Conservation (phyloP, 768 basidiomycete genomes). For the Candolleomyces eurysporus region DNA sequence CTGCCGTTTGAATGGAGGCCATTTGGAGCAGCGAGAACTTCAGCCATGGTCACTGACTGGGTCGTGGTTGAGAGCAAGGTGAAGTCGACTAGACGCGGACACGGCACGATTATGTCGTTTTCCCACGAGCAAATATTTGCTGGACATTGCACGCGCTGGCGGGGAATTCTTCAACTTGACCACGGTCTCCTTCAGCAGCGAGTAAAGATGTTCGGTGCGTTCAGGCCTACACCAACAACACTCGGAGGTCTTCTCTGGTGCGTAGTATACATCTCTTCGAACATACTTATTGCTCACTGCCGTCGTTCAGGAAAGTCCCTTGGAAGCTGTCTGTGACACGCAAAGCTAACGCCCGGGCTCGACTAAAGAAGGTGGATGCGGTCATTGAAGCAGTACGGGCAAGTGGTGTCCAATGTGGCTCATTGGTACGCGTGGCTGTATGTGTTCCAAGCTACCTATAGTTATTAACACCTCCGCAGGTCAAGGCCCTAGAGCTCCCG, state of each 20-base stretch:
- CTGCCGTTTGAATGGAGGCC: conserved; percentile 46
- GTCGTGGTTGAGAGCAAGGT: conserved; percentile 12
- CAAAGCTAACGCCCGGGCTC: conserved; percentile 86
- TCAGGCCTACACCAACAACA: conserved; percentile 66
- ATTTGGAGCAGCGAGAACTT: conserved; percentile 34
- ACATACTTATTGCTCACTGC: not conserved
- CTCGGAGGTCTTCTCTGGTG: conserved; percentile 86
- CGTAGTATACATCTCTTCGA: conserved; percentile 14
- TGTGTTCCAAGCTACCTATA: not conserved
- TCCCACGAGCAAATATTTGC: conserved; percentile 32
- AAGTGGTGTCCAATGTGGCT: conserved; percentile 75
- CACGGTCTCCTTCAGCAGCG: conserved; percentile 7
- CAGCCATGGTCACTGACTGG: conserved; percentile 42
- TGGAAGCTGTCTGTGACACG: conserved; percentile 91
- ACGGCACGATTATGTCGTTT: conserved; percentile 4
- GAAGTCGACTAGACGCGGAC: not conserved
- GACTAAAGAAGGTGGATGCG: conserved; percentile 89
- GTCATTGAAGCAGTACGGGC: conserved; percentile 86
- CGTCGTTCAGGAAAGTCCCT: conserved; percentile 76
- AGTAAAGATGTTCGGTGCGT: conserved; percentile 78
- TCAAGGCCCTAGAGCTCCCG: conserved; percentile 75
- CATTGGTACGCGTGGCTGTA: conserved; percentile 58
- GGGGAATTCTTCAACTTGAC: not conserved
- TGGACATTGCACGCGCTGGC: conserved; percentile 5
- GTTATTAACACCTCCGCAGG: conserved; percentile 35